Evolutionary conservation across 768 basidiomycete species (phyloP).

Genomic region (Clathrus columnatus): DNA sequence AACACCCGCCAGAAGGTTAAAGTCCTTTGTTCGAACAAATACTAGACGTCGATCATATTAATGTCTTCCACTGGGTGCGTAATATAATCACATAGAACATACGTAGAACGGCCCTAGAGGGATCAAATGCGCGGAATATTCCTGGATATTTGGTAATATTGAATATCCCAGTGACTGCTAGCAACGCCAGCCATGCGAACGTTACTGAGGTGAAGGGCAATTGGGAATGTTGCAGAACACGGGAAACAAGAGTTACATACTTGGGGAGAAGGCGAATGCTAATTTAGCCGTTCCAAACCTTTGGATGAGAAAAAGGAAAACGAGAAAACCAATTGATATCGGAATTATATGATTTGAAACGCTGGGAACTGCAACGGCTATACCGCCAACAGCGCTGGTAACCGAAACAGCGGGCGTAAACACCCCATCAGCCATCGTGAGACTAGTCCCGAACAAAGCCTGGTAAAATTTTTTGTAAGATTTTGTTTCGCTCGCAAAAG

Average conservation of each 20-base stretch:
- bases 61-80: not conserved
- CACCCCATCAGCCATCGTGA: conserved; percentile 61
- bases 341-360: conserved; percentile 39
- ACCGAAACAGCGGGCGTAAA: conserved; percentile 65
- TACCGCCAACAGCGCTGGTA: conserved; percentile 59
- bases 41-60: conserved; percentile 24
- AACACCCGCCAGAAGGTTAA: conserved; percentile 53
- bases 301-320: conserved; percentile 50
- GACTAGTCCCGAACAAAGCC: conserved; percentile 55
- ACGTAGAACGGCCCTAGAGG: conserved; percentile 57
- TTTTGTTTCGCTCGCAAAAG: not conserved
- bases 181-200: conserved; percentile 45
- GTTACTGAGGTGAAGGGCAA: conserved; percentile 30
- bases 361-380: conserved; percentile 48
- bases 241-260: conserved; percentile 22
- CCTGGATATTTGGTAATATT: conserved; percentile 48
- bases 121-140: conserved; percentile 60
- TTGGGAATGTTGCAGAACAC: not conserved
- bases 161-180: conserved; percentile 45
- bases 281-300: conserved; percentile 50
- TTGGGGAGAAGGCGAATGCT: conserved; percentile 44
- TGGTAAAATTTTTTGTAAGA: conserved; percentile 16
- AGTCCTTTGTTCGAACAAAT: conserved; percentile 57
- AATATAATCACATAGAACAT: conserved; percentile 14
- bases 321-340: conserved; percentile 51